Percentiles rank a stretch among this genome's conserved stretches.
Conservation (phyloP, 148 eudicot species). For the Beta vulgaris region DNA sequence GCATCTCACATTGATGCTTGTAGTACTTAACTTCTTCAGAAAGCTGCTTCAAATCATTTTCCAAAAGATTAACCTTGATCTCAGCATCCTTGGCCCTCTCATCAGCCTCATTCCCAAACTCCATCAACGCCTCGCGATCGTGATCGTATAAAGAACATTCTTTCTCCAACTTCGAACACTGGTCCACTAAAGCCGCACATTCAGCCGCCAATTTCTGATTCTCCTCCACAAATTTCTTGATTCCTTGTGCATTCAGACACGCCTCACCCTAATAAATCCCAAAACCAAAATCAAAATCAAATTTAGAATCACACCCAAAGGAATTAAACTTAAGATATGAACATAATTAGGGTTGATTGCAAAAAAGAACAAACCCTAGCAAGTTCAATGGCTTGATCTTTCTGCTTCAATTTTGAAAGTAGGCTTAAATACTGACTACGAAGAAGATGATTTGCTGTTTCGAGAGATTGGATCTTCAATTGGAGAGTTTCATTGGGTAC, state of each 20-base stretch:
- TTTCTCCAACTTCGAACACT: conserved; percentile 66
- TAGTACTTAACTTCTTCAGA: conserved; percentile 47
- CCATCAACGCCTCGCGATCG: conserved; percentile 91
- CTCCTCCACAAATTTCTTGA: conserved; percentile 88
- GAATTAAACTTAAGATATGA: no score
- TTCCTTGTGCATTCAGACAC: conserved; percentile 72
- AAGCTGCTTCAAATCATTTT: conserved; percentile 48
- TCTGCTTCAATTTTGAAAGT: conserved; percentile 47
- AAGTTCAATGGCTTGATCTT: conserved; percentile 54
- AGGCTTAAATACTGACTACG: conserved; percentile 53
- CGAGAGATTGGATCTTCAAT: conserved; percentile 51
- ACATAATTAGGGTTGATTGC: no score
- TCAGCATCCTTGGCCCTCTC: conserved; percentile 80
- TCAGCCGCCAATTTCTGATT: conserved; percentile 75
- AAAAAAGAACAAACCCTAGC: conserved; percentile 89
- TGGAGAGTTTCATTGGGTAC: conserved; percentile 56
- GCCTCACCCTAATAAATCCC: conserved; percentile 63
- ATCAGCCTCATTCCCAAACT: conserved; percentile 89
- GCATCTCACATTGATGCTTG: conserved; percentile 43
- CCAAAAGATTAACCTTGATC: conserved; percentile 48
- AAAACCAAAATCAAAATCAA: neutral
- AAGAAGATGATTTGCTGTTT: conserved; percentile 41
- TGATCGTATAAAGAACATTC: conserved; percentile 80
- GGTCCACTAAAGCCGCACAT: conserved; percentile 55
- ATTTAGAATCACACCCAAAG: neutral